A percentile compares a stretch with the other conserved stretches of the same genome.
phyloP scores from a whole-genome alignment of 306 rosid genomes.

The Mucuna pruriens region DNA sequence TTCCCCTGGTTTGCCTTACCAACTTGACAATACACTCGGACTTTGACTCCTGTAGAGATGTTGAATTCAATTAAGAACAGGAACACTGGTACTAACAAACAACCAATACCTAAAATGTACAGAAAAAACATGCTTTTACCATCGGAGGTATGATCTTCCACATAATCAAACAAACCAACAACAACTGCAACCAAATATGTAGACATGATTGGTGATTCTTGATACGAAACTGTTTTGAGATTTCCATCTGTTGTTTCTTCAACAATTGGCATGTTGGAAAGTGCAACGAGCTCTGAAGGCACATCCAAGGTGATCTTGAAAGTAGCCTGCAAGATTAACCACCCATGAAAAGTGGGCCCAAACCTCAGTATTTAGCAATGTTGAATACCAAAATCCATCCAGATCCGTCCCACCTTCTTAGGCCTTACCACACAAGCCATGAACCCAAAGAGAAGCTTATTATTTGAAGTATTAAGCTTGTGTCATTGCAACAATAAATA shows the following conservation, averaged over 20 bases:
- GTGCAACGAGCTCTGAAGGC: slow-evolving; percentile 78
- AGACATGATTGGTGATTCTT: slow-evolving; percentile 93
- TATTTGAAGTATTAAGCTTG: slow-evolving; percentile 16
- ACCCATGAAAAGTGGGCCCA: not conserved
- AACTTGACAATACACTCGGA: slow-evolving; percentile 89
- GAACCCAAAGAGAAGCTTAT: slow-evolving; percentile 28
- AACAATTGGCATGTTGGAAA: slow-evolving; percentile 91
- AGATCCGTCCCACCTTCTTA: not conserved
- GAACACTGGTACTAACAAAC: not conserved
- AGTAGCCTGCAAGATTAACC: slow-evolving; percentile 72
- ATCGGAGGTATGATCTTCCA: slow-evolving; percentile 87
- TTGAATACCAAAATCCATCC: slow-evolving; percentile 28
- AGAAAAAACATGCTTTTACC: slow-evolving; percentile 54
- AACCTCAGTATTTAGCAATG: too few relatives aligned
- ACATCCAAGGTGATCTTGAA: slow-evolving; percentile 90
- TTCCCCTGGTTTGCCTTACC: slow-evolving; percentile 87
- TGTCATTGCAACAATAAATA: not conserved
- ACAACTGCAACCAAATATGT: slow-evolving; percentile 93
- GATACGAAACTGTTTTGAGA: slow-evolving; percentile 68
- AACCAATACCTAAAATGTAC: slow-evolving; percentile 1
- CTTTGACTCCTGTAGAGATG: slow-evolving; percentile 78
- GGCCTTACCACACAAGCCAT: slow-evolving; percentile 23
- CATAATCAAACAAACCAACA: slow-evolving; percentile 88
- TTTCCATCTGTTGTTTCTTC: slow-evolving; percentile 72
- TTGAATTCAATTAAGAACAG: slow-evolving; percentile 26